A percentile compares a stretch with the other conserved stretches of the same genome.
Conservation (phyloP, 2,329 filamentous ascomycete genomes). For the Calonectria hongkongensis region DNA sequence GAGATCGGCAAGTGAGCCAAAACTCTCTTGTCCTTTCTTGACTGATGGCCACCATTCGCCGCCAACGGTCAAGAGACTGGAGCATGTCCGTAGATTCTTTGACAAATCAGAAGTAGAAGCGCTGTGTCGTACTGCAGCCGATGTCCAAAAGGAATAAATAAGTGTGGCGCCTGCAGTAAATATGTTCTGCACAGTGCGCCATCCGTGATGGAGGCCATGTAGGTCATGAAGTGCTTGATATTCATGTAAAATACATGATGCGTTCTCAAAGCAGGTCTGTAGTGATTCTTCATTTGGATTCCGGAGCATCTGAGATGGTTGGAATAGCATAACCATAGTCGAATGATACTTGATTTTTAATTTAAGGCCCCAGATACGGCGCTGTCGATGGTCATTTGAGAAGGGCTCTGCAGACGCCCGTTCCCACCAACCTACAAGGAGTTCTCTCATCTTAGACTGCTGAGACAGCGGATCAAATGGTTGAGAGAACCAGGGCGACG, state of each 20-base stretch:
- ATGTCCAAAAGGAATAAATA: constrained; percentile 63
- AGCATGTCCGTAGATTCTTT: constrained; percentile 56
- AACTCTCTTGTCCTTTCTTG: constrained; percentile 57
- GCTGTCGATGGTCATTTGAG: constrained; percentile 34
- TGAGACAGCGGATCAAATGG: constrained; percentile 29
- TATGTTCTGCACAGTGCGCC: constrained; percentile 62
- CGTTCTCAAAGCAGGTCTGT: constrained; percentile 56
- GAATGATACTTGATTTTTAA: constrained; percentile 59
- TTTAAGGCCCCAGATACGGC: constrained; percentile 46
- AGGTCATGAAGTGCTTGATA: constrained; percentile 58
- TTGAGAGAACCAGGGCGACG: constrained; percentile 43
- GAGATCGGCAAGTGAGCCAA: constrained; percentile 48
- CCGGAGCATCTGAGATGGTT: constrained; percentile 60
- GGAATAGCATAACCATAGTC: constrained; percentile 59
- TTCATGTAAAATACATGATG: constrained; percentile 48
- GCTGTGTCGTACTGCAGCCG: constrained; percentile 49
- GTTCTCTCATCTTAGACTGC: constrained; percentile 42
- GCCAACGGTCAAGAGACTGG: constrained; percentile 61
- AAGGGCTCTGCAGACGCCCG: constrained; percentile 25
- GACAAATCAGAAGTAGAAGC: constrained; percentile 44
- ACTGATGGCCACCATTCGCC: constrained; percentile 64
- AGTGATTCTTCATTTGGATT: constrained; percentile 56
- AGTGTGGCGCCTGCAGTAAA: constrained; percentile 62
- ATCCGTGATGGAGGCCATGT: constrained; percentile 57
- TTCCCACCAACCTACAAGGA: constrained; percentile 42